Evolutionary conservation across 1,284 basidiomycete genomes (phyloP), one percentile per base, ranked within the genome.

Genomic region (Pholiota adiposa): DNA sequence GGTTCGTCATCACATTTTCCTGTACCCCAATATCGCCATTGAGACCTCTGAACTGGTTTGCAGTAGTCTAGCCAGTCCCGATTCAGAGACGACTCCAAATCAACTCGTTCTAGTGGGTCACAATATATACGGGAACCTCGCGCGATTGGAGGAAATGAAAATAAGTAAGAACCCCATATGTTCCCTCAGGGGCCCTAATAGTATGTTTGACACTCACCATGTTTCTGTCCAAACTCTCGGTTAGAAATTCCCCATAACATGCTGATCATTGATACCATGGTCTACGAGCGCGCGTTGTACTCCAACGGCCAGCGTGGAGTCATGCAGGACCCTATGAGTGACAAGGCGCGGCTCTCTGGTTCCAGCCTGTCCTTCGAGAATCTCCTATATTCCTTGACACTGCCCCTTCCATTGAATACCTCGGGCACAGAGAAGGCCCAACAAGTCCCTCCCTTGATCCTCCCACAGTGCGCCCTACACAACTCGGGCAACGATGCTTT

Each of bases 401-500:
- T 67, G 58, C 53, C 67, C 62, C 23, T 55, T 63, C 29, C 66
- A 67, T 40, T 44, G 40, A 52, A 48, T 51, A 50, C 59, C 36
- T 43, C 58, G 19, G 59, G 49, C 44, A 36, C 57, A 53, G 58
- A 65, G 50, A 59, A 53, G 54, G 33, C 53, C n/a, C n/a, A n/a
- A 61, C 53, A 60, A 59, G 61, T 27, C 60, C 50, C 59, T 59
- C 69, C 73, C n/a, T 53, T 75, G 40, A 59, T 70, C n/a, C 70
- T 79, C 2, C 77, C 76, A 2, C 78, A 75, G 65, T 82, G 78
- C 57, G 68, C 71, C 6, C 69, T 87, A 60, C 82, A 88, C 69
- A 90, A 91, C 65, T 75, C 89, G 16, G 90, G 89, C 12, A 92
- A 92, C 70, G 86, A 89, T 62, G 87, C 90, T 2, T 84, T 88